A percentile compares a stretch with the other conserved stretches of the same genome.
Conservation (phyloP, 1,139 yeast species). For the Yamadazyma triangularis region DNA sequence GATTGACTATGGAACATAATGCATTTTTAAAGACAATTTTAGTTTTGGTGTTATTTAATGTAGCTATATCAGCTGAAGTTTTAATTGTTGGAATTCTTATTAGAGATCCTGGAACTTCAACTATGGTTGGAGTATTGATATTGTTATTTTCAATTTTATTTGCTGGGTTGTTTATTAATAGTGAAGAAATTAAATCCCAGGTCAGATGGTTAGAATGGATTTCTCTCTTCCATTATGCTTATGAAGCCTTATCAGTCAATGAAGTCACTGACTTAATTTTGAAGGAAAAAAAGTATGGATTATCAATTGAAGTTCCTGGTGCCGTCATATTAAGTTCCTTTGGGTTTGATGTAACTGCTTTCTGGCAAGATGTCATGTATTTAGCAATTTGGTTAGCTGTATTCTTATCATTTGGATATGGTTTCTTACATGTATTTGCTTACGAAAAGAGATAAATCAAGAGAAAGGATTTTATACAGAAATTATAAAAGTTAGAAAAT, state of each 20-base stretch:
- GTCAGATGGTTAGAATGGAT: constrained; percentile 78
- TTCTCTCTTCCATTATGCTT: constrained; percentile 92
- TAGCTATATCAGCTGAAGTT: constrained; percentile 82
- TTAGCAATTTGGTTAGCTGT: constrained; percentile 45
- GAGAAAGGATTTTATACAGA: too few species aligned
- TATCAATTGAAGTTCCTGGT: constrained; percentile 96
- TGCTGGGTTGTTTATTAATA: constrained; percentile 90
- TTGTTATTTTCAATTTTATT: constrained; percentile 79
- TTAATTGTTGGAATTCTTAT: constrained; percentile 81
- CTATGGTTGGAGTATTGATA: constrained; percentile 80
- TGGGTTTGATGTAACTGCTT: constrained; percentile 83
- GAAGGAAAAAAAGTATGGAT: constrained; percentile 84
- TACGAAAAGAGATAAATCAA: constrained; percentile 74
- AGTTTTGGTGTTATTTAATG: constrained; percentile 74
- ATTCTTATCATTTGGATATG: constrained; percentile 66
- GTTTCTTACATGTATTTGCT: constrained; percentile 67
- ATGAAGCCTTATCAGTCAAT: constrained; percentile 86
- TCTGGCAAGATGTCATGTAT: constrained; percentile 57
- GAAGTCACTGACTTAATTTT: constrained; percentile 88
- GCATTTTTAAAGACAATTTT: constrained; percentile 72
- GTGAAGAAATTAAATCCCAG: constrained; percentile 65
- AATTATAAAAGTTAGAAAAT: too few species aligned
- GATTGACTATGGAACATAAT: constrained; percentile 71
- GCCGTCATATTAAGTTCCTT: constrained; percentile 93
- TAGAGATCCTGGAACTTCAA: constrained; percentile 91